Conservation (phyloP, 1,139 yeast species). For the Debaryomyces psychrophilus region DNA sequence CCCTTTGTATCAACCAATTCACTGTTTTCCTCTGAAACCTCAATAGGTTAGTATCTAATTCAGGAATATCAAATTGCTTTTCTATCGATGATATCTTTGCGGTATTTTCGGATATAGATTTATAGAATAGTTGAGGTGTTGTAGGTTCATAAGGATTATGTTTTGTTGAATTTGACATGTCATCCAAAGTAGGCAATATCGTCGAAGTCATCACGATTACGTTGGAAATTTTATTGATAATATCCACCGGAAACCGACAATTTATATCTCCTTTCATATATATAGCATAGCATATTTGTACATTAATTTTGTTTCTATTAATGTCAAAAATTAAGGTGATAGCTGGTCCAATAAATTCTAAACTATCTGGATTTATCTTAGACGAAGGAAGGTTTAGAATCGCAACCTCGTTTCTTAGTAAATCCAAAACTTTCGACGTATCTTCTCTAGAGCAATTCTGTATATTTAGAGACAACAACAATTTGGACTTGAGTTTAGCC, state of each 20-base stretch:
- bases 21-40: conserved; percentile 67
- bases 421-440: background rate
- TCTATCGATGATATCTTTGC: conserved; percentile 22
- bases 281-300: conserved; percentile 15
- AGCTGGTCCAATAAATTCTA: conserved; percentile 15
- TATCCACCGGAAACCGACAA: conserved; percentile 16
- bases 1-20: conserved; percentile 64
- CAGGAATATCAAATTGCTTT: conserved; percentile 42
- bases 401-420: conserved; percentile 17
- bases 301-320: conserved; percentile 10
- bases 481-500: conserved; percentile 18
- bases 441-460: background rate
- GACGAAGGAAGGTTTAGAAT: conserved; percentile 17
- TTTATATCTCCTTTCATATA: conserved; percentile 19
- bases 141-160: conserved; percentile 18
- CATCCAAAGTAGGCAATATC: conserved; percentile 11
- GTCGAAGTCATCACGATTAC: conserved; percentile 13
- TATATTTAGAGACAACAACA: conserved; percentile 18
- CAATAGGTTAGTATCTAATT: conserved; percentile 51
- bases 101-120: conserved; percentile 38
- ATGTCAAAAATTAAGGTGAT: conserved; percentile 15
- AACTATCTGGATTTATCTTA: conserved; percentile 17
- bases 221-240: conserved; percentile 15
- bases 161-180: background rate
- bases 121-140: conserved; percentile 37